phyloP scores from a whole-genome alignment of 2,329 filamentous ascomycete genomes.

The Stachybotrys chlorohalonatus region DNA sequence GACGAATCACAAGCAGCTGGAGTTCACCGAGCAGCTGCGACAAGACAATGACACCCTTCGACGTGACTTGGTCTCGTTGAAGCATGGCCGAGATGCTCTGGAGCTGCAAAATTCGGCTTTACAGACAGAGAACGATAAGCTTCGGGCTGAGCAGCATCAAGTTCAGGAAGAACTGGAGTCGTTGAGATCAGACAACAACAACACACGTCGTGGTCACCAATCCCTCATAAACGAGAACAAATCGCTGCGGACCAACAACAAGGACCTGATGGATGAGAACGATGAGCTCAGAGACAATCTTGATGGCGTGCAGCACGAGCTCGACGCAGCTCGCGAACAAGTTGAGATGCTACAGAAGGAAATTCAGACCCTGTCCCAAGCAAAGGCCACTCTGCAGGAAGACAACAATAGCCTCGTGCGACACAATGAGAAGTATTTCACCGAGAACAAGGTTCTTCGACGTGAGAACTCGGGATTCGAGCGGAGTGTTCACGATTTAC shows the following conservation, averaged over 20 bases:
- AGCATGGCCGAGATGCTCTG: conserved; percentile 25
- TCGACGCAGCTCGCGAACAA: conserved; percentile 30
- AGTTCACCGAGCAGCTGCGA: conserved; percentile 28
- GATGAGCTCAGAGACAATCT: conserved; percentile 33
- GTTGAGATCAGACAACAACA: conserved; percentile 31
- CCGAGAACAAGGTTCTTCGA: conserved; percentile 39
- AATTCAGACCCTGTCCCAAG: conserved; percentile 27
- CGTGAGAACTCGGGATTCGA: conserved; percentile 40
- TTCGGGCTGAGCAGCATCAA: conserved; percentile 24
- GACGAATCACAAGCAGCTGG: conserved; percentile 30
- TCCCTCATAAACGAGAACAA: conserved; percentile 34
- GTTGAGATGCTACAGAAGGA: conserved; percentile 29
- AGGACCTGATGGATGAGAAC: conserved; percentile 31
- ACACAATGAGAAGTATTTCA: conserved; percentile 46
- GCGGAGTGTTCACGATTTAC: conserved; percentile 34
- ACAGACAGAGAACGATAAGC: conserved; percentile 27
- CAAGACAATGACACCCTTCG: conserved; percentile 28
- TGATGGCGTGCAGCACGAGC: conserved; percentile 29
- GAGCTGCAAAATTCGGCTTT: conserved; percentile 32
- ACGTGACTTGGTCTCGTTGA: conserved; percentile 30
- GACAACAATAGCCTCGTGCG: conserved; percentile 44
- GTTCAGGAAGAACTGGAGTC: conserved; percentile 30
- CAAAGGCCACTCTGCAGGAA: conserved; percentile 35
- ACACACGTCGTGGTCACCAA: conserved; percentile 31
- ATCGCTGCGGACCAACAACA: conserved; percentile 32